These are phyloP conservation scores for Marasmius tenuissimus DNA, from an alignment of 1,284 basidiomycete species.

Conservation along the genomic window DNA sequence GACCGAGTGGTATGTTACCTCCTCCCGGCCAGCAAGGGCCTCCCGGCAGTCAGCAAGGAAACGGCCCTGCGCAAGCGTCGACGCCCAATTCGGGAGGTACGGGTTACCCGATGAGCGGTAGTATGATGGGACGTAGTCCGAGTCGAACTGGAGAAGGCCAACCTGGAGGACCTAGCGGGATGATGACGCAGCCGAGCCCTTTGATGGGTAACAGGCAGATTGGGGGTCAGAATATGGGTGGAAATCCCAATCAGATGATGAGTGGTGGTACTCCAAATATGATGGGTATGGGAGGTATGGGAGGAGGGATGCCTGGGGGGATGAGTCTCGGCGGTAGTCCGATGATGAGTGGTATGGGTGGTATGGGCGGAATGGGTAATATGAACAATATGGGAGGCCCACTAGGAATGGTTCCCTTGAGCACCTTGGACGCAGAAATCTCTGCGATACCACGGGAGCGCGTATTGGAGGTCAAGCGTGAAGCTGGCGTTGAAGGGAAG, in stretches of 20 bases:
- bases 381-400: conserved; percentile 18
- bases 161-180: conserved; percentile 11
- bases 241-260: not conserved
- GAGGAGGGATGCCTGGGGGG: not conserved
- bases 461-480: conserved; percentile 40
- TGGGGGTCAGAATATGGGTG: not conserved
- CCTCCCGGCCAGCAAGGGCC: conserved; percentile 39
- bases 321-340: not conserved
- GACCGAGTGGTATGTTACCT: conserved; percentile 51
- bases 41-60: conserved; percentile 28
- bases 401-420: conserved; percentile 18
- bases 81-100: conserved; percentile 29
- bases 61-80: conserved; percentile 28
- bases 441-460: conserved; percentile 28
- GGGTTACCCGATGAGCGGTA: conserved; percentile 1
- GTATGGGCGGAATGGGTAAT: conserved; percentile 13
- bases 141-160: not conserved
- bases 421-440: conserved; percentile 33
- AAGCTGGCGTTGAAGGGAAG: conserved; percentile 49
- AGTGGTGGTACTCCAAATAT: not conserved
- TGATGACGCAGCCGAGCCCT: conserved; percentile 55
- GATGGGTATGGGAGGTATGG: conserved; percentile 20
- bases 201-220: conserved; percentile 46
- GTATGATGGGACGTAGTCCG: not conserved
- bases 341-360: conserved; percentile 15